Evolutionary conservation across 2,329 filamentous ascomycete genomes (phyloP).

Genomic region (Aspergillus pseudoterreus): DNA sequence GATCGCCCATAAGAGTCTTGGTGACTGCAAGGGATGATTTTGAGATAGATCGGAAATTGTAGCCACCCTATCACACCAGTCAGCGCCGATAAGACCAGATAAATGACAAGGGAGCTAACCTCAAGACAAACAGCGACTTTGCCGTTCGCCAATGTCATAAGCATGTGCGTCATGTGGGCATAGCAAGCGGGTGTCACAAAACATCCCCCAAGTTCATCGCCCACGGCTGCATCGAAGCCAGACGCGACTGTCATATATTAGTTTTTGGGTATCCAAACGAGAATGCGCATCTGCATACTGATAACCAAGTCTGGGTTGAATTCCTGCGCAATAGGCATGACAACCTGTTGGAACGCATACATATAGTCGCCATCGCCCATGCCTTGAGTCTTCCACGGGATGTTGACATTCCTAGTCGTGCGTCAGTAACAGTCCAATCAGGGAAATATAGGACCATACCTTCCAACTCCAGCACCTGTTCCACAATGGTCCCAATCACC

Average conservation of each 20-base stretch:
- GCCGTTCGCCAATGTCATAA: constrained; percentile 88
- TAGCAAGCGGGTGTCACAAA: constrained; percentile 90
- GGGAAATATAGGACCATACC: constrained; percentile 31
- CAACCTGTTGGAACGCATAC: constrained; percentile 89
- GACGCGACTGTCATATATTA: constrained; percentile 63
- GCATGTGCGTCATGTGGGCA: constrained; percentile 98
- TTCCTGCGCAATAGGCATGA: constrained; percentile 93
- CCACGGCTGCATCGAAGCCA: constrained; percentile 91
- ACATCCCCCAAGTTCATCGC: constrained; percentile 88
- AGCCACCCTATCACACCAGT: constrained; percentile 61
- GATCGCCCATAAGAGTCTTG: constrained; percentile 90
- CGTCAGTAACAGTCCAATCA: not conserved
- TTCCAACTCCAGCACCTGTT: constrained; percentile 54
- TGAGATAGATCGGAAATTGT: constrained; percentile 90
- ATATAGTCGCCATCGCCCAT: constrained; percentile 98
- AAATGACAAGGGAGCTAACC: constrained; percentile 25
- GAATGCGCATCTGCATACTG: constrained; percentile 34
- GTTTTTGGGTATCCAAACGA: not conserved
- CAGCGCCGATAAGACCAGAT: not conserved
- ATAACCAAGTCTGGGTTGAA: constrained; percentile 94
- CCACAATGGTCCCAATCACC: constrained; percentile 61
- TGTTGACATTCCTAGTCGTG: constrained; percentile 58
- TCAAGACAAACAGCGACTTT: constrained; percentile 91
- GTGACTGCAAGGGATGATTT: constrained; percentile 89
- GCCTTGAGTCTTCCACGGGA: constrained; percentile 63